These are phyloP conservation scores for Paraphysoderma sedebokerense DNA, from an alignment of 371 early-diverging fungal species.

Conservation along the genomic window DNA sequence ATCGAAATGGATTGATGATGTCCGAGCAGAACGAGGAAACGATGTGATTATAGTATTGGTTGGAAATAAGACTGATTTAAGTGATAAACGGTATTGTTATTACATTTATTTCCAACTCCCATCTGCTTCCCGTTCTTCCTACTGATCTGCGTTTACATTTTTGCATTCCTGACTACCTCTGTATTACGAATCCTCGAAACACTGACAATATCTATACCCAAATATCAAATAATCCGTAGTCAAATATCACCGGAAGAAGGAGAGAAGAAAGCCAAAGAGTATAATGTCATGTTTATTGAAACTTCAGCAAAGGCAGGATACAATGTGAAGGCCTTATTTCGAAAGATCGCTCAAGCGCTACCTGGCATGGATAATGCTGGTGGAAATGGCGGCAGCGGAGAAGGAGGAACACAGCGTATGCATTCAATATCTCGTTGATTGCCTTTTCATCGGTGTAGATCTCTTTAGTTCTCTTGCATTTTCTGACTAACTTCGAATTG, in stretches of 20 bases:
- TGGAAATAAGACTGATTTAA: slow-evolving; percentile 98
- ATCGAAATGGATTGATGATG: slow-evolving; percentile 96
- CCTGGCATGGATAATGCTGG: slow-evolving; percentile 62
- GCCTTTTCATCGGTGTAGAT: too few species aligned
- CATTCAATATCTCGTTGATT: neutral
- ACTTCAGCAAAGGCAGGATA: slow-evolving; percentile 92
- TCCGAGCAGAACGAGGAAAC: slow-evolving; percentile 88
- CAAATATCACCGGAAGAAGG: slow-evolving; percentile 91
- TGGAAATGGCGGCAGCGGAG: too few species aligned
- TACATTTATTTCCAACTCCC: neutral
- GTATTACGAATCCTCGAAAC: too few species aligned
- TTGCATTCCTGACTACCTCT: too few species aligned
- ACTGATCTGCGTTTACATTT: too few species aligned
- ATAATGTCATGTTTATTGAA: slow-evolving; percentile 91
- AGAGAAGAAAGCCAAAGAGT: slow-evolving; percentile 86
- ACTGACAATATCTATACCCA: too few species aligned
- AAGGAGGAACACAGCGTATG: slow-evolving; percentile 7
- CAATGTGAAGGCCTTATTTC: slow-evolving; percentile 88
- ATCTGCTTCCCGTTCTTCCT: too few species aligned
- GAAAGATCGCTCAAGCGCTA: slow-evolving; percentile 85
- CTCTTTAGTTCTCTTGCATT: too few species aligned
- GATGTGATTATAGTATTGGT: slow-evolving; percentile 95
- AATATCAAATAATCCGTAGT: too few species aligned
- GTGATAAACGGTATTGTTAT: slow-evolving; percentile 56
- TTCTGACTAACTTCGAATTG: too few species aligned